Percentiles rank a stretch among this genome's conserved stretches.
Evolutionary conservation across 2,329 filamentous ascomycete species (phyloP).

Genomic region (Penicillium aurantiogriseum): DNA sequence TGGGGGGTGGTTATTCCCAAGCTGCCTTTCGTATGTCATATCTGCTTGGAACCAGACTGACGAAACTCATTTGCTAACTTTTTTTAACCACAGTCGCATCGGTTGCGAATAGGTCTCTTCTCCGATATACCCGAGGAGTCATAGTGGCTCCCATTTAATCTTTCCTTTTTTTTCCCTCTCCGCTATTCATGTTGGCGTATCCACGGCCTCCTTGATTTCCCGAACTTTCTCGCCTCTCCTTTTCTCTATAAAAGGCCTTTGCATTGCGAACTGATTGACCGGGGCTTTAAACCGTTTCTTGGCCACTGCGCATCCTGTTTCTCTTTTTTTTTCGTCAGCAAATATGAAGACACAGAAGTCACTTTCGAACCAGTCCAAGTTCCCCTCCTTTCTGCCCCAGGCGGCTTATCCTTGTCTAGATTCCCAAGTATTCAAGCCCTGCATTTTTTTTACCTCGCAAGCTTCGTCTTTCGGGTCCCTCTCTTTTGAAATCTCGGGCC

Average conservation of each 20-base stretch:
- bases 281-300: slow-evolving; percentile 17
- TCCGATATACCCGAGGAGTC: slow-evolving; percentile 66
- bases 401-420: slow-evolving; percentile 20
- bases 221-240: slow-evolving; percentile 12
- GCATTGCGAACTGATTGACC: slow-evolving; percentile 24
- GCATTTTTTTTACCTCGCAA: slow-evolving; percentile 13
- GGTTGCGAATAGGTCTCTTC: slow-evolving; percentile 73
- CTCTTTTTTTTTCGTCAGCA: slow-evolving; percentile 15
- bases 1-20: slow-evolving; percentile 96
- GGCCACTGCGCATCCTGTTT: slow-evolving; percentile 15
- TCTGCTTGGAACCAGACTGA: background rate
- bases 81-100: slow-evolving; percentile 62
- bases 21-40: slow-evolving; percentile 76
- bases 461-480: background rate
- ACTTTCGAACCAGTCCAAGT: slow-evolving; percentile 10
- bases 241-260: slow-evolving; percentile 18
- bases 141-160: slow-evolving; percentile 22
- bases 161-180: slow-evolving; percentile 13
- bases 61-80: slow-evolving; percentile 26
- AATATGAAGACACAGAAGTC: slow-evolving; percentile 22
- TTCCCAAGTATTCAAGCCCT: slow-evolving; percentile 18
- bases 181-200: slow-evolving; percentile 23
- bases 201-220: slow-evolving; percentile 17
- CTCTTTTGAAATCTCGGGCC: background rate
- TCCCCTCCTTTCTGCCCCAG: background rate